Evolutionary conservation across 306 rosid genomes (phyloP).

Genomic region (Cucurbita ficifolia): DNA sequence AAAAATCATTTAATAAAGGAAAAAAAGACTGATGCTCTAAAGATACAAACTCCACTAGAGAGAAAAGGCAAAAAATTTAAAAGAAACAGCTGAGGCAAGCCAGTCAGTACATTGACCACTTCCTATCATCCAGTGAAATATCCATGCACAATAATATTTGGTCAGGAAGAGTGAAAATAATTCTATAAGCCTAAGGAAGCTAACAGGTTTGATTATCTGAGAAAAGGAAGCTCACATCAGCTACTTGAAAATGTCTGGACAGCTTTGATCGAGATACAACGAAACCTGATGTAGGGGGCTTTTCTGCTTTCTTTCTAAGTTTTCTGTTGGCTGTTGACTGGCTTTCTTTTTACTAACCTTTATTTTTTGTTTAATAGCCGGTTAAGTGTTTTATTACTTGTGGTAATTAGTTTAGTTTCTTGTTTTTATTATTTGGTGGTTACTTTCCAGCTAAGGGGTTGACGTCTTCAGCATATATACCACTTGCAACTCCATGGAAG

Average conservation of each 20-base stretch:
- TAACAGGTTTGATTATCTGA: background rate
- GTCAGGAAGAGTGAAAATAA: background rate
- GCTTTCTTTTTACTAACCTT: too few relatives aligned
- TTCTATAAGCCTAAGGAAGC: background rate
- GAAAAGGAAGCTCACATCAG: conserved; percentile 38
- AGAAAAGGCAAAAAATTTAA: too few relatives aligned
- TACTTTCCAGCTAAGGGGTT: too few relatives aligned
- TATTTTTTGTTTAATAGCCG: too few relatives aligned
- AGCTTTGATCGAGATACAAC: conserved; percentile 35
- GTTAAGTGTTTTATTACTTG: too few relatives aligned
- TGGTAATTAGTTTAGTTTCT: too few relatives aligned
- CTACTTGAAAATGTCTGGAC: conserved; percentile 32
- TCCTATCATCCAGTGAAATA: background rate
- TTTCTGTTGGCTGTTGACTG: too few relatives aligned
- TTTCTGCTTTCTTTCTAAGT: too few relatives aligned
- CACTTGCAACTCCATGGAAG: background rate
- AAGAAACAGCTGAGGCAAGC: background rate
- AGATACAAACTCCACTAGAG: background rate
- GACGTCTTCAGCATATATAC: too few relatives aligned
- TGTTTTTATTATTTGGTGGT: too few relatives aligned
- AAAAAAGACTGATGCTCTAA: background rate
- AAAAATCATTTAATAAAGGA: too few relatives aligned
- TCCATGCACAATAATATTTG: background rate
- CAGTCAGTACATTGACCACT: background rate
- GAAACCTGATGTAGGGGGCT: too few relatives aligned